Conservation (phyloP, 768 basidiomycete genomes). For the Mycena alexandri region DNA sequence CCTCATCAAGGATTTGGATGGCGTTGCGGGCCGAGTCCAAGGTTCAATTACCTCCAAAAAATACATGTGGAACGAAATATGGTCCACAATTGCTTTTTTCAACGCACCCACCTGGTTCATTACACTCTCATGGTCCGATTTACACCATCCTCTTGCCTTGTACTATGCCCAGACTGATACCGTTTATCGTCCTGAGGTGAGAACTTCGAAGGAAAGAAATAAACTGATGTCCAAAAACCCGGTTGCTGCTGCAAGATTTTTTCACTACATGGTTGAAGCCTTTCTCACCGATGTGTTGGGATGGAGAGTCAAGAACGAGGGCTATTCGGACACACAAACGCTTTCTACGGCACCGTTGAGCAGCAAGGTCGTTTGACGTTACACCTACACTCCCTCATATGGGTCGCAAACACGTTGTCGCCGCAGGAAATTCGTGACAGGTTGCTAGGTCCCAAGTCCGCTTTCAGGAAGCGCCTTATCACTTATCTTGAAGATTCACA, state of each 20-base stretch:
- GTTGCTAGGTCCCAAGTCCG: conserved; percentile 38
- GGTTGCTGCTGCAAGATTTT: conserved; percentile 48
- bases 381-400: conserved; percentile 32
- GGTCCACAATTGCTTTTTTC: conserved; percentile 3
- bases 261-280: conserved; percentile 46
- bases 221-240: conserved; percentile 40
- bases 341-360: conserved; percentile 51
- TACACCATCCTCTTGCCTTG: conserved; percentile 1
- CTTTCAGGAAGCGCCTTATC: conserved; percentile 44
- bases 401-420: conserved; percentile 48
- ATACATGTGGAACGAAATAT: conserved; percentile 27
- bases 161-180: conserved; percentile 10
- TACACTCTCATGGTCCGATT: not conserved
- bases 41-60: conserved; percentile 37
- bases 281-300: conserved; percentile 46
- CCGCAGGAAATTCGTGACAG: conserved; percentile 49
- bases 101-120: conserved; percentile 24
- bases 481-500: conserved; percentile 47
- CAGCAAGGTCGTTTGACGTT: conserved; percentile 45
- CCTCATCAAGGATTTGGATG: conserved; percentile 50
- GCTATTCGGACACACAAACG: conserved; percentile 44
- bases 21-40: conserved; percentile 46
- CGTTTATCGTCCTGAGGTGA: not conserved
- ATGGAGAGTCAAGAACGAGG: conserved; percentile 33
- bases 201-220: not conserved